A percentile compares a stretch with the other conserved stretches of the same genome.
Conservation (phyloP, 2,329 filamentous ascomycete genomes). For the Elsinoe perseae region DNA sequence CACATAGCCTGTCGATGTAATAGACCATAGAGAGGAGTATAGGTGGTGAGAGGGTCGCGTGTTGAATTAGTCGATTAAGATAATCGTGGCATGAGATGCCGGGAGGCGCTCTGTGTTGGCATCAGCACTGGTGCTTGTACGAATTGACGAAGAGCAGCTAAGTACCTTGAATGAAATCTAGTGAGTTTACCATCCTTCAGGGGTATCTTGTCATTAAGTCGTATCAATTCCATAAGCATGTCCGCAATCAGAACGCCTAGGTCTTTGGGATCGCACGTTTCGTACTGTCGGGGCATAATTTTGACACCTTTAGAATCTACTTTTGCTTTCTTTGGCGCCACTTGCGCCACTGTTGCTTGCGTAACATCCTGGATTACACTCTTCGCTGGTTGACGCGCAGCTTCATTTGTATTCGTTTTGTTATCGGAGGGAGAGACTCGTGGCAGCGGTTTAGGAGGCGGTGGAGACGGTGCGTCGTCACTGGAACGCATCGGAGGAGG, state of each 20-base stretch:
- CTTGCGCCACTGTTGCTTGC: slow-evolving; percentile 16
- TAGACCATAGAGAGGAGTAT: slow-evolving; percentile 98
- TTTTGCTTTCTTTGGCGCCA: slow-evolving; percentile 4
- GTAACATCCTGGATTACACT: slow-evolving; percentile 20
- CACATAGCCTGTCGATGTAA: slow-evolving; percentile 92
- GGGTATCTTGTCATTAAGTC: slow-evolving; percentile 82
- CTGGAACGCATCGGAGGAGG: slow-evolving; percentile 22
- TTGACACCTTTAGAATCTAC: slow-evolving; percentile 35
- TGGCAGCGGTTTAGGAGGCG: slow-evolving; percentile 30
- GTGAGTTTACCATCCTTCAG: slow-evolving; percentile 80
- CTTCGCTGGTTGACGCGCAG: not conserved
- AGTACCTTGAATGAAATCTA: slow-evolving; percentile 84
- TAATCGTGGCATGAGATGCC: slow-evolving; percentile 94
- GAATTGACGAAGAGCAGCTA: not conserved
- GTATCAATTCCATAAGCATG: slow-evolving; percentile 92
- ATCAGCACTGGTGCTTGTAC: not conserved
- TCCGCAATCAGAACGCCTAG: slow-evolving; percentile 85
- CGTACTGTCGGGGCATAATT: slow-evolving; percentile 65
- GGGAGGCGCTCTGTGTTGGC: slow-evolving; percentile 58
- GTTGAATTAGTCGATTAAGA: slow-evolving; percentile 81
- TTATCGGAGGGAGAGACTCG: slow-evolving; percentile 26
- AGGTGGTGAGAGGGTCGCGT: slow-evolving; percentile 86
- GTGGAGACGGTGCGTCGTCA: slow-evolving; percentile 23
- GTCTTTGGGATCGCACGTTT: slow-evolving; percentile 73
- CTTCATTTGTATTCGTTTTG: not conserved